Conservation (phyloP, 1,284 basidiomycete species). For the Irpex sp. region DNA sequence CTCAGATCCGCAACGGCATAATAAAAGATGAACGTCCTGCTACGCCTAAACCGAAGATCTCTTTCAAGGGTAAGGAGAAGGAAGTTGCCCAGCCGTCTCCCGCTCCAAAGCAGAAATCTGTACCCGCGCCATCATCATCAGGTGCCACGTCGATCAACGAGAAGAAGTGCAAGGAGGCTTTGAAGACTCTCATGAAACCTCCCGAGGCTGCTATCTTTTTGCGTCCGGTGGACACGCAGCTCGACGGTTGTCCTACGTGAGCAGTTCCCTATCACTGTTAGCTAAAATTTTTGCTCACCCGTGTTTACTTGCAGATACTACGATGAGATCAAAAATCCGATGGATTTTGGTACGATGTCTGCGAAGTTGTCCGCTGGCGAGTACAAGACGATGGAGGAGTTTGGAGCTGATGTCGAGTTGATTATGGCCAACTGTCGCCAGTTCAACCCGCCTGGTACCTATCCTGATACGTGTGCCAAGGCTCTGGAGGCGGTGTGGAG, state of each 20-base stretch:
- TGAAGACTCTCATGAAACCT: constrained; percentile 64
- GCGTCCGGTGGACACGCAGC: constrained; percentile 82
- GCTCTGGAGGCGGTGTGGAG: constrained; percentile 73
- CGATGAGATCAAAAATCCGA: constrained; percentile 90
- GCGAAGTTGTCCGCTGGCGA: constrained; percentile 64
- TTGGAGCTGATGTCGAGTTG: constrained; percentile 80
- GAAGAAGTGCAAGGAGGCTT: constrained; percentile 76
- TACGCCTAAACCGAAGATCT: constrained; percentile 29
- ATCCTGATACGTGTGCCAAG: constrained; percentile 71
- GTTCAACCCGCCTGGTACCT: constrained; percentile 85
- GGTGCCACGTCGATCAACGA: constrained; percentile 56
- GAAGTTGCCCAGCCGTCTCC: constrained; percentile 32
- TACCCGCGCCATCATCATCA: constrained; percentile 13
- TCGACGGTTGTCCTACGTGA: constrained; percentile 85
- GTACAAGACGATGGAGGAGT: constrained; percentile 80
- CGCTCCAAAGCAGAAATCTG: constrained; percentile 11
- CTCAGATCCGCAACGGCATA: constrained; percentile 9
- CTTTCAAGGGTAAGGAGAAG: constrained; percentile 66
- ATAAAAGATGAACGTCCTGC: constrained; percentile 18
- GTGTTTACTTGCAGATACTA: constrained; percentile 63
- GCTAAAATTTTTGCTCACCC: constrained; percentile 5
- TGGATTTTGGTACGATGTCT: constrained; percentile 90
- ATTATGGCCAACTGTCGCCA: constrained; percentile 86
- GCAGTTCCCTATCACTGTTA: constrained; percentile 26
- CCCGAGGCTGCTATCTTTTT: constrained; percentile 78